phyloP scores from a whole-genome alignment of 805 yeast genomes.

The Kurtzmaniella fragi region DNA sequence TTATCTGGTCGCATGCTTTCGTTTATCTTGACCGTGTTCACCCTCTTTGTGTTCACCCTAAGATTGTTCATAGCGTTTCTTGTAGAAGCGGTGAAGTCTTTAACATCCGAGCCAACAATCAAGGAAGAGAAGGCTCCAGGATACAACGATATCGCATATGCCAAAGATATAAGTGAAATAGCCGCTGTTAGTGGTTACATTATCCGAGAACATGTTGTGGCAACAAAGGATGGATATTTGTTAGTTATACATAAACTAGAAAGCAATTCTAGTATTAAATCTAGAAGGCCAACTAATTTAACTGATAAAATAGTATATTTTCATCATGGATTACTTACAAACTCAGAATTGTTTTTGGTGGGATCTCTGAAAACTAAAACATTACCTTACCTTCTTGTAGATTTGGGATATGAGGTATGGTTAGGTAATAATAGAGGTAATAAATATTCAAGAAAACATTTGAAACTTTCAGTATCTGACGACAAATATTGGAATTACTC shows the following conservation, averaged over 20 bases:
- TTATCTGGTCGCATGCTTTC: not conserved
- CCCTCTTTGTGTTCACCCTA: not conserved
- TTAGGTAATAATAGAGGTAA: slow-evolving; percentile 23
- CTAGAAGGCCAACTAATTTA: not conserved
- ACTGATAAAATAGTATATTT: slow-evolving; percentile 27
- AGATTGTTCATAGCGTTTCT: slow-evolving; percentile 1
- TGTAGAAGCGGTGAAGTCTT: not conserved
- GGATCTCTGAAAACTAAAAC: slow-evolving; percentile 18
- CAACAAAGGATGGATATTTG: slow-evolving; percentile 23
- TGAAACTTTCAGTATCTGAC: slow-evolving; percentile 18
- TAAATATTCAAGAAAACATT: slow-evolving; percentile 27
- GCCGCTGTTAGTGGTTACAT: slow-evolving; percentile 19
- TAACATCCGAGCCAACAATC: not conserved
- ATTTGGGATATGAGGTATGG: slow-evolving; percentile 21
- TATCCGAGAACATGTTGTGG: slow-evolving; percentile 24
- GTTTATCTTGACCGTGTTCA: not conserved
- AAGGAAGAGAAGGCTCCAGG: not conserved
- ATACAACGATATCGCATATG: slow-evolving; percentile 5
- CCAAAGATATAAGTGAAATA: slow-evolving; percentile 19
- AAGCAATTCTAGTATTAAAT: slow-evolving; percentile 4
- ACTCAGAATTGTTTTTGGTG: slow-evolving; percentile 33
- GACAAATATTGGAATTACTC: slow-evolving; percentile 26
- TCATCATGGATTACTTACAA: slow-evolving; percentile 28
- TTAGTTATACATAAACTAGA: slow-evolving; percentile 25
- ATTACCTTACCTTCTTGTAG: slow-evolving; percentile 17